These are phyloP conservation scores for Knufia petricola DNA, from an alignment of 2,329 filamentous ascomycete species.

Conservation along the genomic window DNA sequence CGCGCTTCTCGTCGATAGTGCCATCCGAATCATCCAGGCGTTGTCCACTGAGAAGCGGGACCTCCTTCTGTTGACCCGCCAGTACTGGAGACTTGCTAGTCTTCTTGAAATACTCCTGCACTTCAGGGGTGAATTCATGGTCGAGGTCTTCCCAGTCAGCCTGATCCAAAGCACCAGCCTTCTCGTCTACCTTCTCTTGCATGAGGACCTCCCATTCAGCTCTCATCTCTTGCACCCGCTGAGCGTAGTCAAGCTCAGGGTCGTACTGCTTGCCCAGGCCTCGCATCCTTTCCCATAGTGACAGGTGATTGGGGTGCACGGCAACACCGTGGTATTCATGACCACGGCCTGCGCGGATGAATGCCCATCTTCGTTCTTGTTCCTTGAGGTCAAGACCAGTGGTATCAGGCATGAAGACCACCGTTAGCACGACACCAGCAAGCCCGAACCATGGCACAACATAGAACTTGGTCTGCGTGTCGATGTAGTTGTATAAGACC, in stretches of 20 bases:
- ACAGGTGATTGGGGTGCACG: conserved; percentile 80
- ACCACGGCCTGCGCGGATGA: conserved; percentile 67
- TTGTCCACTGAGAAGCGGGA: not conserved
- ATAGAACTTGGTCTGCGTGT: conserved; percentile 73
- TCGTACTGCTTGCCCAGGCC: conserved; percentile 77
- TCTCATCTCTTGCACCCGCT: conserved; percentile 76
- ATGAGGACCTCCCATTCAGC: conserved; percentile 43
- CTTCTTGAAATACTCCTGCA: conserved; percentile 46
- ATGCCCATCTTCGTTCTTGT: conserved; percentile 87
- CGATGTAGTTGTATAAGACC: conserved; percentile 91
- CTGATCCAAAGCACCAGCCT: conserved; percentile 33
- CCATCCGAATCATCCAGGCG: not conserved
- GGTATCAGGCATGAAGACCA: conserved; percentile 86
- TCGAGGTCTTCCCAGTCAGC: conserved; percentile 33
- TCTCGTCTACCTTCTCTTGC: conserved; percentile 42
- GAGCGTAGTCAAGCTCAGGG: conserved; percentile 68
- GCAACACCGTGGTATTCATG: conserved; percentile 87
- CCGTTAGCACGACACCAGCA: conserved; percentile 71
- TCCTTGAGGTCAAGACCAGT: conserved; percentile 90
- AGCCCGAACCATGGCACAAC: conserved; percentile 94
- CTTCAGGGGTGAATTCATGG: conserved; percentile 39
- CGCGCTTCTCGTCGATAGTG: conserved; percentile 5
- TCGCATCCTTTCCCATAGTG: conserved; percentile 72
- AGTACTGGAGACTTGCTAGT: conserved; percentile 28
- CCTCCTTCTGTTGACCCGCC: conserved; percentile 5